A percentile compares a stretch with the other conserved stretches of the same genome.
phyloP scores from a whole-genome alignment of 805 yeast species.

The Candida nonsorbophila region DNA sequence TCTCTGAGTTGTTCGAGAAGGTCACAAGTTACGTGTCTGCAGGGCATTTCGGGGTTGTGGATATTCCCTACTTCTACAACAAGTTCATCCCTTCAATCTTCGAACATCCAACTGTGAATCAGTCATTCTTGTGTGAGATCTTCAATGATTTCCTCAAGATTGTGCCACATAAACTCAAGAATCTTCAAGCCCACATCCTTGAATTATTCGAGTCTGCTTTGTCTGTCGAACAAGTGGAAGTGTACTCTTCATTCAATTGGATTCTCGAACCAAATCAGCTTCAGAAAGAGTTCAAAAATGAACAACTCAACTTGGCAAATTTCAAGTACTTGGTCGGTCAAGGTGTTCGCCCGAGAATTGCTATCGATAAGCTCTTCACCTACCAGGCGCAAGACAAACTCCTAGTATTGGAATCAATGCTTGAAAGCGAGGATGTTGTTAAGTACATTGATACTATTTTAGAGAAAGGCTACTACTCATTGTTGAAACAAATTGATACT shows the following conservation, averaged over 20 bases:
- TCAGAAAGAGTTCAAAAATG: conserved; percentile 6
- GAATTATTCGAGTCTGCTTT: too few species aligned
- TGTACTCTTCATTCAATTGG: conserved; percentile 8
- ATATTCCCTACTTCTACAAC: background rate
- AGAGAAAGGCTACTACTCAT: background rate
- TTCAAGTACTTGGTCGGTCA: conserved; percentile 2
- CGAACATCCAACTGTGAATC: too few species aligned
- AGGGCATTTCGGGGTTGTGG: background rate
- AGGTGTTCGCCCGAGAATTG: conserved; percentile 1
- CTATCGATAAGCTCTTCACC: conserved; percentile 5
- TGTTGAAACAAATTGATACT: conserved; percentile 6
- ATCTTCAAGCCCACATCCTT: too few species aligned
- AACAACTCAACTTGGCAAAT: conserved; percentile 4
- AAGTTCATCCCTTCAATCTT: too few species aligned
- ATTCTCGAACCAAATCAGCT: conserved; percentile 6
- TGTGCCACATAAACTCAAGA: too few species aligned
- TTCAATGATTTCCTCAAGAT: too few species aligned
- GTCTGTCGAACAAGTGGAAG: too few species aligned
- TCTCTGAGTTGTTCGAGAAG: conserved; percentile 3
- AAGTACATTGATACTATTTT: conserved; percentile 3
- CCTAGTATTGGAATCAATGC: conserved; percentile 3
- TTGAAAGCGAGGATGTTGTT: conserved; percentile 3
- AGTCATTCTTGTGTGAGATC: too few species aligned
- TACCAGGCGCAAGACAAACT: conserved; percentile 1
- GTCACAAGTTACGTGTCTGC: conserved; percentile 5